These are phyloP conservation scores for Pelargonium exstipulatum DNA, from an alignment of 441 rosid genomes.

Conservation along the genomic window DNA sequence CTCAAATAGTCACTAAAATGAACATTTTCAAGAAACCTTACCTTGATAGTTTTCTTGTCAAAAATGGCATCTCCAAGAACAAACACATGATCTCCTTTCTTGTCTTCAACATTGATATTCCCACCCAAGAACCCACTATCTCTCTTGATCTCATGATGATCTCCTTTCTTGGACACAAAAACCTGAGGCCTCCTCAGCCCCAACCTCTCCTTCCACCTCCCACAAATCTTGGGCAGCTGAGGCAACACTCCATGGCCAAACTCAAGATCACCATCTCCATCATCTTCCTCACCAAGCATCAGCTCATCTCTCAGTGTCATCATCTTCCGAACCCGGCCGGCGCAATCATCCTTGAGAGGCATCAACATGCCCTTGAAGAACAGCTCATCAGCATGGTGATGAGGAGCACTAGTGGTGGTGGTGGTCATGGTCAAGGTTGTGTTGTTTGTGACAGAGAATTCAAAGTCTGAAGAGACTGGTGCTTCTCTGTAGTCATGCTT, in stretches of 20 bases:
- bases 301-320: conserved; percentile 56
- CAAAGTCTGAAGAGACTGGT: conserved; percentile 85
- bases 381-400: conserved; percentile 59
- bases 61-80: neutral
- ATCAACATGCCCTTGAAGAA: conserved; percentile 70
- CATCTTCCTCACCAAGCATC: conserved; percentile 32
- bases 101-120: neutral
- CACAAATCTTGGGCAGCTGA: conserved; percentile 34
- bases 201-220: conserved; percentile 73
- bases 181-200: conserved; percentile 33
- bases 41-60: neutral
- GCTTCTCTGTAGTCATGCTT: conserved; percentile 72
- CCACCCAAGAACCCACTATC: neutral
- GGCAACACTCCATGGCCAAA: conserved; percentile 18
- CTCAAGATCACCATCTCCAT: conserved; percentile 9
- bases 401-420: conserved; percentile 17
- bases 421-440: conserved; percentile 36
- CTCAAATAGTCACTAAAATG: neutral
- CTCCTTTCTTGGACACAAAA: conserved; percentile 25
- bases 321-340: conserved; percentile 32
- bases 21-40: neutral
- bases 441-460: conserved; percentile 51
- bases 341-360: conserved; percentile 50
- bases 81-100: neutral
- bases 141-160: too few species aligned